A percentile compares a stretch with the other conserved stretches of the same genome.
Conservation (phyloP, 441 rosid genomes). For the Corymbia citriodora region DNA sequence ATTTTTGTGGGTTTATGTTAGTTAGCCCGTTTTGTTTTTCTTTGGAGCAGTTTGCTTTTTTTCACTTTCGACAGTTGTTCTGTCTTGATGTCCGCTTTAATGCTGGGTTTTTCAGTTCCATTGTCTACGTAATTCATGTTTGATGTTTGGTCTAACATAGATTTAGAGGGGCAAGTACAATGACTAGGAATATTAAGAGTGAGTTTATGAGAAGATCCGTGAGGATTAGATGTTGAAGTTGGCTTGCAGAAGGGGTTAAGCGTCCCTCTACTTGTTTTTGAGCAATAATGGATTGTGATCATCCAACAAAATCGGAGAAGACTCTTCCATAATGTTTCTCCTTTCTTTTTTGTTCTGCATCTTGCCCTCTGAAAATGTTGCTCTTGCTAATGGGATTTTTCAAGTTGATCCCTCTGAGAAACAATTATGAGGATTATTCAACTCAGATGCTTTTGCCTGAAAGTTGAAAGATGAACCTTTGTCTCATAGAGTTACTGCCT, state of each 20-base stretch:
- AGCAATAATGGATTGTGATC: neutral
- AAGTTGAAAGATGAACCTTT: neutral
- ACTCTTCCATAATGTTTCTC: neutral
- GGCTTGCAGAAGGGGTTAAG: neutral
- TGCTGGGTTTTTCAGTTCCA: neutral
- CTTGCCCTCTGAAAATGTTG: neutral
- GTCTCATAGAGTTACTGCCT: neutral
- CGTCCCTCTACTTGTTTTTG: neutral
- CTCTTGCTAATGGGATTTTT: neutral
- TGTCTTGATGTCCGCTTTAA: neutral
- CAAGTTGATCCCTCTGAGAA: neutral
- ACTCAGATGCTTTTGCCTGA: neutral
- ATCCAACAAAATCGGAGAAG: neutral
- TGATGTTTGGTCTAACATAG: neutral
- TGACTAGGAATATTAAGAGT: neutral
- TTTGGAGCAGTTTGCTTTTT: neutral
- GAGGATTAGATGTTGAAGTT: neutral
- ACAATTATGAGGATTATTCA: neutral
- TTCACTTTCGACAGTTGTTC: neutral
- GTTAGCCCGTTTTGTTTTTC: neutral
- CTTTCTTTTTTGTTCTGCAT: neutral
- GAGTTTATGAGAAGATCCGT: neutral
- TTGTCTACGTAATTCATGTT: neutral
- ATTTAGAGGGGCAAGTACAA: neutral
- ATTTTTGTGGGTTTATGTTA: neutral